phyloP scores from a whole-genome alignment of 768 basidiomycete species.

The Postia placenta region DNA sequence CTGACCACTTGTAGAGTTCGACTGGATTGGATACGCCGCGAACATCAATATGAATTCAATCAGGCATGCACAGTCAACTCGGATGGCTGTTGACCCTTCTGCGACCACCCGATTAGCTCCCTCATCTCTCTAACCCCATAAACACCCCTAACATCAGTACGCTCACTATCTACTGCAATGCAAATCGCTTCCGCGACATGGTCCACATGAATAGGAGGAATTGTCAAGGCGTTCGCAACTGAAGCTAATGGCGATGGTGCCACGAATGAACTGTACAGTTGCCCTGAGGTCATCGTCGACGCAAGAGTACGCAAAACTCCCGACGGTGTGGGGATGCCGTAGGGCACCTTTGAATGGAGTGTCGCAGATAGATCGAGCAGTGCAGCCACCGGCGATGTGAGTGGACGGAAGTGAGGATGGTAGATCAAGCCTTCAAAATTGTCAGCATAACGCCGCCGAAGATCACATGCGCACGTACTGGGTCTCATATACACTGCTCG shows the following conservation, averaged over 20 bases:
- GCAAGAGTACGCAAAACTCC: slow-evolving; percentile 50
- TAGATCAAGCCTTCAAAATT: slow-evolving; percentile 79
- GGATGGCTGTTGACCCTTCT: slow-evolving; percentile 25
- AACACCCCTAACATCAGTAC: slow-evolving; percentile 48
- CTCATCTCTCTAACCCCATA: slow-evolving; percentile 71
- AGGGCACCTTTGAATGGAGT: slow-evolving; percentile 56
- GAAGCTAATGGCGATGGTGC: slow-evolving; percentile 49
- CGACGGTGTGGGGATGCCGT: slow-evolving; percentile 58
- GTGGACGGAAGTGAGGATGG: slow-evolving; percentile 89
- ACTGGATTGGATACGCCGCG: no score
- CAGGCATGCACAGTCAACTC: slow-evolving; percentile 2
- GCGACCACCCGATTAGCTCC: slow-evolving; percentile 63
- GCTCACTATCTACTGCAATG: slow-evolving; percentile 45
- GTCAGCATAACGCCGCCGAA: background rate
- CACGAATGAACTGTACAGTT: slow-evolving; percentile 21
- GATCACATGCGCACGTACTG: slow-evolving; percentile 44
- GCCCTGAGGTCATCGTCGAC: slow-evolving; percentile 27
- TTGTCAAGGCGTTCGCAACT: slow-evolving; percentile 73
- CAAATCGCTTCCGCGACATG: slow-evolving; percentile 86
- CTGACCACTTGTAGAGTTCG: no score
- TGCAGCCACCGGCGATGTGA: slow-evolving; percentile 80
- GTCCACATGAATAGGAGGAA: slow-evolving; percentile 92
- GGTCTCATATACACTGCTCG: slow-evolving; percentile 84
- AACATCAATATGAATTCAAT: background rate
- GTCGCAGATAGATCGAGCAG: slow-evolving; percentile 76